Percentiles rank a stretch among this genome's conserved stretches.
These are phyloP conservation scores for Orbilia quercus DNA, from an alignment of 2,329 filamentous ascomycete genomes.

Conservation along the genomic window DNA sequence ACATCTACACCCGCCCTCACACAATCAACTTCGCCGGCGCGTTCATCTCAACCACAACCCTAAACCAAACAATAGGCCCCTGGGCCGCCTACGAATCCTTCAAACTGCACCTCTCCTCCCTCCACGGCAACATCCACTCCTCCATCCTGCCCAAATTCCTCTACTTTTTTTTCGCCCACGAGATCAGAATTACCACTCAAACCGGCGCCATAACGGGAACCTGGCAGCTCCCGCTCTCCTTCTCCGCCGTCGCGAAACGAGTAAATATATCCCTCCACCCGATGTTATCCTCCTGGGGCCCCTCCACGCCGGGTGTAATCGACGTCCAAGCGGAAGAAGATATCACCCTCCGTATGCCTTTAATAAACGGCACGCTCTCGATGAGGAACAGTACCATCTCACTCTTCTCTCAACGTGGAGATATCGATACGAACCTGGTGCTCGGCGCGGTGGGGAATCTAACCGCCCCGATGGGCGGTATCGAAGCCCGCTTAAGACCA, in stretches of 20 bases:
- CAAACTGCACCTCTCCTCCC: not conserved
- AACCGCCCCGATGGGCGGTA: constrained; percentile 4
- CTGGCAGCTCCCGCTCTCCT: constrained; percentile 8
- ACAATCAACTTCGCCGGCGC: constrained; percentile 4
- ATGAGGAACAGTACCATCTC: constrained; percentile 4
- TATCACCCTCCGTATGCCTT: not conserved
- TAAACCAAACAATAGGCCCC: constrained; percentile 10
- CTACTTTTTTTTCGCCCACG: constrained; percentile 1
- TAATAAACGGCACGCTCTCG: not conserved
- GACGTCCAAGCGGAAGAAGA: not conserved
- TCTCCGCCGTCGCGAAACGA: not conserved
- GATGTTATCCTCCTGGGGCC: constrained; percentile 2
- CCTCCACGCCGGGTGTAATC: constrained; percentile 5
- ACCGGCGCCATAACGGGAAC: constrained; percentile 7
- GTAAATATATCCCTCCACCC: constrained; percentile 11
- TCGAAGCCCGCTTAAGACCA: not conserved
- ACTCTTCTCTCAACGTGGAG: not conserved
- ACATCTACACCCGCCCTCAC: constrained; percentile 29
- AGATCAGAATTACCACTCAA: not conserved
- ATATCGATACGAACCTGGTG: not conserved
- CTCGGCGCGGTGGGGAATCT: constrained; percentile 8
- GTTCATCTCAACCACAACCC: constrained; percentile 6
- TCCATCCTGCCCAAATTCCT: not conserved
- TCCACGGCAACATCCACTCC: constrained; percentile 7
- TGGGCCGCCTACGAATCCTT: not conserved